A percentile compares a stretch with the other conserved stretches of the same genome.
phyloP scores from a whole-genome alignment of 345 rosid genomes.

The Citrus unshiu region DNA sequence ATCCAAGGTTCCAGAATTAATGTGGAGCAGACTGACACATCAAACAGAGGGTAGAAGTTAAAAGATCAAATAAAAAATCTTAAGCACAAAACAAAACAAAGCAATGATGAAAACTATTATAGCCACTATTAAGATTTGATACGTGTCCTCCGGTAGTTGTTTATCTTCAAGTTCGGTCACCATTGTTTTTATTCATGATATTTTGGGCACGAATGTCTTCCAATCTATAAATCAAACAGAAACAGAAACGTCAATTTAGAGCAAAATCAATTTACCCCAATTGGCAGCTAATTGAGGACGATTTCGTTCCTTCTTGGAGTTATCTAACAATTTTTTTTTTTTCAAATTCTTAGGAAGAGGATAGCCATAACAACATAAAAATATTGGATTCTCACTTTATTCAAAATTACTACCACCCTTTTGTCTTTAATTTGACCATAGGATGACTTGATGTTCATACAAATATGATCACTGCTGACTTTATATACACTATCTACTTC shows the following conservation, averaged over 20 bases:
- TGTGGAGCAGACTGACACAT: not conserved
- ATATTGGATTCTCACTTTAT: constrained; percentile 11
- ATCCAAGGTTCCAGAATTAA: not conserved
- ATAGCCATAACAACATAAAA: not conserved
- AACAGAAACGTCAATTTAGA: constrained; percentile 13
- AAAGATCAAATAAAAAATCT: not conserved
- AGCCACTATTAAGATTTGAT: not conserved
- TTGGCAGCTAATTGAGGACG: not conserved
- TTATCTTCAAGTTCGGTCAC: not conserved
- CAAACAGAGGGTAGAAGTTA: not conserved
- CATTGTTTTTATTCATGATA: constrained; percentile 11
- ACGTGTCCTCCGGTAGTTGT: not conserved
- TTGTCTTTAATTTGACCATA: constrained; percentile 15
- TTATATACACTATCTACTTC: constrained; percentile 36
- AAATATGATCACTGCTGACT: constrained; percentile 11
- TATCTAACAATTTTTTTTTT: not conserved
- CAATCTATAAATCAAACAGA: not conserved
- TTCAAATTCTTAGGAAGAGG: not conserved
- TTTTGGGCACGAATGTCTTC: not conserved
- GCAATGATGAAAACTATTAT: not conserved
- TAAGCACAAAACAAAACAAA: not conserved
- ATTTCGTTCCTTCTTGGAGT: not conserved
- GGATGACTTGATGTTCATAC: constrained; percentile 11
- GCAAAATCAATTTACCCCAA: not conserved
- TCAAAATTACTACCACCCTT: constrained; percentile 25